phyloP scores from a whole-genome alignment of 2,329 filamentous ascomycete genomes.

The Colletotrichum tamarilloi region DNA sequence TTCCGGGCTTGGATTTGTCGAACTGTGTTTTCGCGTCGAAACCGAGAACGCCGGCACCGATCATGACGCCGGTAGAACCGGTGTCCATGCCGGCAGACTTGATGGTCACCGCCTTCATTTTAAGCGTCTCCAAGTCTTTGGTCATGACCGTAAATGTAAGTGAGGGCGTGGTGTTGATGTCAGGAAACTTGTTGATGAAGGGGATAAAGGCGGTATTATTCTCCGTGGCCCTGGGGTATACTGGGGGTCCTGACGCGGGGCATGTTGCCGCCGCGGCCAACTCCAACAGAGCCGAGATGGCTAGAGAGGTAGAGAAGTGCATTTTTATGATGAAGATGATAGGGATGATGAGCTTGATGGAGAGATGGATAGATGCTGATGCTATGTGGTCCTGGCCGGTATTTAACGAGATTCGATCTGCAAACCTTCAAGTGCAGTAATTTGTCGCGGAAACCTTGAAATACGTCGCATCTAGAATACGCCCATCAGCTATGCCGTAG shows the following conservation, averaged over 20 bases:
- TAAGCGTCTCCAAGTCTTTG: neutral
- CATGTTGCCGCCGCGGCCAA: neutral
- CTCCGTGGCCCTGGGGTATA: neutral
- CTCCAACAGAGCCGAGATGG: neutral
- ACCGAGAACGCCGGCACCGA: conserved; percentile 3
- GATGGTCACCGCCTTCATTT: neutral
- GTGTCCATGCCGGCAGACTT: conserved; percentile 18
- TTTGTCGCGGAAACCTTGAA: neutral
- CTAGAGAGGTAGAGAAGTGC: neutral
- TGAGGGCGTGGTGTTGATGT: neutral
- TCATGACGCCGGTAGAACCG: conserved; percentile 6
- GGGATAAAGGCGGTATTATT: conserved; percentile 12
- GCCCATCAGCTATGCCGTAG: neutral
- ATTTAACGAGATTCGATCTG: neutral
- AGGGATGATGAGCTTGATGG: neutral
- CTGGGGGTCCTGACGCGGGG: neutral
- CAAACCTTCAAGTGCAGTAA: too few species aligned
- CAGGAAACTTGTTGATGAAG: conserved; percentile 10
- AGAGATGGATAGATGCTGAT: neutral
- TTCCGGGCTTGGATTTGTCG: neutral
- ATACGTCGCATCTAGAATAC: neutral
- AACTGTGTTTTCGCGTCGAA: neutral
- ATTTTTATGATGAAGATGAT: neutral
- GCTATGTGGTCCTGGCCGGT: accelerated
- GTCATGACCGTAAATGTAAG: neutral